Conservation (phyloP, 352 stramenopile genomes). For the Pythium aphanidermatum region DNA sequence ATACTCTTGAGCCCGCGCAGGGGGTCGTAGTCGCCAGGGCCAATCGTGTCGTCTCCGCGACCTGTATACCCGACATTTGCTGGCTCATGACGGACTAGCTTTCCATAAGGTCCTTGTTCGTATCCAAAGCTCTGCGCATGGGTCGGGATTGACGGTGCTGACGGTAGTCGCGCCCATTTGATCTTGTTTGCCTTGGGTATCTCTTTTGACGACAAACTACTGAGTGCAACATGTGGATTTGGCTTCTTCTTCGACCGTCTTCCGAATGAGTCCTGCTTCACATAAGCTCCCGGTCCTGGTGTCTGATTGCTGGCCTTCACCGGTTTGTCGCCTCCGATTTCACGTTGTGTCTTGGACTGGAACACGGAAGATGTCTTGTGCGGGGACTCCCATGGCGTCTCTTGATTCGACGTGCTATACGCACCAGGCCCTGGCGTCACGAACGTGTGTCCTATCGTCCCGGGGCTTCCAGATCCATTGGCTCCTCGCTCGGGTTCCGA, state of each 20-base stretch:
- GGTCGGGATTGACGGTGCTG: conserved; percentile 66
- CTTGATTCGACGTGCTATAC: conserved; percentile 36
- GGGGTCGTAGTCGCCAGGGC: conserved; percentile 69
- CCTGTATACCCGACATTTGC: conserved; percentile 46
- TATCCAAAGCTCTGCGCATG: conserved; percentile 75
- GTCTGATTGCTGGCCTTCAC: conserved; percentile 27
- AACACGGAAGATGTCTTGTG: conserved; percentile 45
- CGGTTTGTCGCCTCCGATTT: conserved; percentile 26
- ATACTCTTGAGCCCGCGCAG: conserved; percentile 61
- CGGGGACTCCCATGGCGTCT: conserved; percentile 50
- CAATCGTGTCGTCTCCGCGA: conserved; percentile 46
- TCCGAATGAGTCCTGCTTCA: conserved; percentile 42
- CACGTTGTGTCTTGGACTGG: conserved; percentile 47
- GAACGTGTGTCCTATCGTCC: conserved; percentile 25
- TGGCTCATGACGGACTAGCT: conserved; percentile 66
- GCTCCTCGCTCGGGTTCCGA: conserved; percentile 40
- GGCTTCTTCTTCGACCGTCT: conserved; percentile 36
- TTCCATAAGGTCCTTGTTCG: conserved; percentile 62
- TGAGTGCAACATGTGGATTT: conserved; percentile 21
- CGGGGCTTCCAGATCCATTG: conserved; percentile 17
- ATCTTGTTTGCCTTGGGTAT: conserved; percentile 38
- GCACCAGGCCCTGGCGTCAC: conserved; percentile 54
- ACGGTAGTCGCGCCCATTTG: conserved; percentile 61
- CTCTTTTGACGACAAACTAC: conserved; percentile 23
- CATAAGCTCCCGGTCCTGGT: conserved; percentile 54